Percentiles rank a stretch among this genome's conserved stretches.
Conservation (phyloP, 208 protist species). For the Vickermania spadyakhi region DNA sequence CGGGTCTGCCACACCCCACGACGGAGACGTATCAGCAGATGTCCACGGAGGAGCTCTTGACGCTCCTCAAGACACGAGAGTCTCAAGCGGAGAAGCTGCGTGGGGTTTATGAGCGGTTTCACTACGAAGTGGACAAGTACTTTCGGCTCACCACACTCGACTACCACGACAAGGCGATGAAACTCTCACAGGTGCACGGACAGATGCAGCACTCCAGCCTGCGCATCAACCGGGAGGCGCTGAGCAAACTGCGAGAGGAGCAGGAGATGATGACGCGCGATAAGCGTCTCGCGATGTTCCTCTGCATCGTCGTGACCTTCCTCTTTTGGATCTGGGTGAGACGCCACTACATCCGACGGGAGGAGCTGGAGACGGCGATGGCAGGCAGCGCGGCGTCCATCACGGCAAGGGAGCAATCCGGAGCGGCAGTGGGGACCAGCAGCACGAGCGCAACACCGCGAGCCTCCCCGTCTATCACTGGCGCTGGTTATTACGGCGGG, state of each 20-base stretch:
- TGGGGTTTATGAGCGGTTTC: conserved; percentile 69
- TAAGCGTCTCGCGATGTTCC: conserved; percentile 43
- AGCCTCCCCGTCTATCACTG: conserved; percentile 30
- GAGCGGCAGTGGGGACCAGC: not conserved
- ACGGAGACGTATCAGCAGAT: conserved; percentile 64
- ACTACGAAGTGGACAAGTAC: conserved; percentile 77
- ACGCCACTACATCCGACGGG: conserved; percentile 56
- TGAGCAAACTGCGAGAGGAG: conserved; percentile 72
- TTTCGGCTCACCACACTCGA: conserved; percentile 80
- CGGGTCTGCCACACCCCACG: conserved; percentile 33
- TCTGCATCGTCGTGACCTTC: conserved; percentile 45
- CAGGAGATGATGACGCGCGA: conserved; percentile 79
- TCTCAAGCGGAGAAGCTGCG: conserved; percentile 50
- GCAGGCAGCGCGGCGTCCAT: not conserved
- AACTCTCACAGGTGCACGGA: conserved; percentile 83
- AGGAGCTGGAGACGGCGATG: conserved; percentile 34
- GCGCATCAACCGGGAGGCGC: conserved; percentile 68
- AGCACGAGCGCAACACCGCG: not conserved
- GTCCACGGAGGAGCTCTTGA: conserved; percentile 35
- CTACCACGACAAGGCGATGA: conserved; percentile 83
- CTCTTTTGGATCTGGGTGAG: conserved; percentile 83
- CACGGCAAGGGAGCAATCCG: conserved; percentile 3
- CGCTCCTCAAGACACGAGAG: conserved; percentile 45
- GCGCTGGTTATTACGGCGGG: conserved; percentile 33
- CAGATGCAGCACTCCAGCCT: conserved; percentile 73